Evolutionary conservation across 208 protist species (phyloP).

Genomic region (Leishmania braziliensis): DNA sequence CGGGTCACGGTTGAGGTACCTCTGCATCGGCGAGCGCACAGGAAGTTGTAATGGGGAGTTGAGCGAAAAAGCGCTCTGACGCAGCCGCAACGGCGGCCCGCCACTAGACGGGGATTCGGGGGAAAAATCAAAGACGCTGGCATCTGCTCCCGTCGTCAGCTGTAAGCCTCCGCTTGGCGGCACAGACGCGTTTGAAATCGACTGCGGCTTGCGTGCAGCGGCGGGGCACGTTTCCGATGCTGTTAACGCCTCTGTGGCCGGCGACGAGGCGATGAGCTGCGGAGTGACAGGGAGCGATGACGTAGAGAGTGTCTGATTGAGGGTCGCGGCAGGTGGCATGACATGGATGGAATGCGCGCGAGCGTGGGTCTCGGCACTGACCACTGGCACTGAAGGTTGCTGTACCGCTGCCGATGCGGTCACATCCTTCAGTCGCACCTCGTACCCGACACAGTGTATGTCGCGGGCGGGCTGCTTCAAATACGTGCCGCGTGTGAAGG

Average conservation of each 20-base stretch:
- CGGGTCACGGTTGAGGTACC: slow-evolving; percentile 26
- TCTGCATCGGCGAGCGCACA: slow-evolving; percentile 23
- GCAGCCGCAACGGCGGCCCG: background rate
- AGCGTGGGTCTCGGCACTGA: background rate
- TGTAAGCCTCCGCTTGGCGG: background rate
- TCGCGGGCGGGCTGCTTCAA: slow-evolving; percentile 52
- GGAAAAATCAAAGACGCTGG: background rate
- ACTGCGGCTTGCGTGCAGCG: background rate
- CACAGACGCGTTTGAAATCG: background rate
- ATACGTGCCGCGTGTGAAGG: slow-evolving; percentile 68
- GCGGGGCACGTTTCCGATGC: background rate
- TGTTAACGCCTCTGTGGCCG: background rate
- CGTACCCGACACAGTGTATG: slow-evolving; percentile 67
- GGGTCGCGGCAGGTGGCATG: background rate
- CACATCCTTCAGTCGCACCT: slow-evolving; percentile 39
- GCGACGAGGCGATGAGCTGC: background rate
- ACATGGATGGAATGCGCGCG: background rate
- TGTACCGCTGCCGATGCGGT: background rate
- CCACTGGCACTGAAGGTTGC: background rate
- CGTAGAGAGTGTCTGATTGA: background rate
- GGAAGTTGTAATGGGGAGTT: slow-evolving; percentile 4
- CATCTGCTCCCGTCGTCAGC: background rate
- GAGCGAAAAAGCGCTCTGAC: background rate
- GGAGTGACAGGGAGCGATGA: background rate
- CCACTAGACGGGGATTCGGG: background rate